These are phyloP conservation scores for Phytomonas francai DNA, from an alignment of 208 protist species.

Conservation along the genomic window DNA sequence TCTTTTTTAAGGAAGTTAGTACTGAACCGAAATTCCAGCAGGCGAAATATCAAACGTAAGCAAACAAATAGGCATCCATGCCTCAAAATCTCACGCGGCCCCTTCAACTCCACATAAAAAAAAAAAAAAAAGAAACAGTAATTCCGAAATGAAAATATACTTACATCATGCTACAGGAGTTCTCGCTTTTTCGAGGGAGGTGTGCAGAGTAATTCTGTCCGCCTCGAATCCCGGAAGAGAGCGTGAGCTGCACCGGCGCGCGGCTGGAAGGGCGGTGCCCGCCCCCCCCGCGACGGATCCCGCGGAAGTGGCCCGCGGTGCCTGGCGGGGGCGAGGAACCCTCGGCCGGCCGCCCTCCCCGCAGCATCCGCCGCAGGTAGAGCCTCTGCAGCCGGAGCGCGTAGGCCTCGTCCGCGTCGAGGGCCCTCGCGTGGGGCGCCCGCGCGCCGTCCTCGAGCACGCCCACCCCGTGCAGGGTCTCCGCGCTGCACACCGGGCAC, in stretches of 20 bases:
- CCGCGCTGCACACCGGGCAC: constrained; percentile 63
- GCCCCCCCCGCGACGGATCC: too few relatives aligned
- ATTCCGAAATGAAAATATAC: constrained; percentile 2
- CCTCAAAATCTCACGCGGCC: neutral
- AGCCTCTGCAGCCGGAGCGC: constrained; percentile 25
- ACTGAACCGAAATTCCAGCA: too few relatives aligned
- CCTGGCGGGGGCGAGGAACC: neutral
- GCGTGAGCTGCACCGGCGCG: too few relatives aligned
- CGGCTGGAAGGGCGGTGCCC: too few relatives aligned
- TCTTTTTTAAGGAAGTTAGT: too few relatives aligned
- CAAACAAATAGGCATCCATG: too few relatives aligned
- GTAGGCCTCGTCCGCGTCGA: constrained; percentile 19
- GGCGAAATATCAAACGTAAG: too few relatives aligned
- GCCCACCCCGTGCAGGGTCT: constrained; percentile 38
- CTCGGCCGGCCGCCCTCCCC: constrained; percentile 15
- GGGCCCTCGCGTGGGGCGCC: too few relatives aligned
- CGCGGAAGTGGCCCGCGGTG: neutral
- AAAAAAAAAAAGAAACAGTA: constrained; percentile 14
- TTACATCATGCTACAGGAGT: neutral
- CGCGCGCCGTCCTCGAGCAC: constrained; percentile 13
- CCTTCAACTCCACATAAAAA: constrained; percentile 7
- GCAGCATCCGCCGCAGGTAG: constrained; percentile 18
- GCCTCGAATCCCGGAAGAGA: too few relatives aligned
- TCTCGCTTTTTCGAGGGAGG: neutral
- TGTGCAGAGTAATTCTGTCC: neutral